Evolutionary conservation across 2,329 filamentous ascomycete species (phyloP).

Genomic region (Alternaria conjuncta): DNA sequence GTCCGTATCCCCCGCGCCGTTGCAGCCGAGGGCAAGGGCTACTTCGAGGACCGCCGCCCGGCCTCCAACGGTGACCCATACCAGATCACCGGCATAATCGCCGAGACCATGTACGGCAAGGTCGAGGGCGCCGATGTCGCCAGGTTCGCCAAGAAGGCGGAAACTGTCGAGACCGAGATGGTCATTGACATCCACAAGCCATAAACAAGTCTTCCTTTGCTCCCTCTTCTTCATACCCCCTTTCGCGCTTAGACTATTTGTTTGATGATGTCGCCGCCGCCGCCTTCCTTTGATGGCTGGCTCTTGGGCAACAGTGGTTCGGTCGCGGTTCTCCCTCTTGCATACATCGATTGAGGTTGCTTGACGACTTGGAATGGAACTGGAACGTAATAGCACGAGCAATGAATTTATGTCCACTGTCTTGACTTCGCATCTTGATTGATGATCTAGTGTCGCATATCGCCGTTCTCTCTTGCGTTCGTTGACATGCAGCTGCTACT

Average conservation of each 20-base stretch:
- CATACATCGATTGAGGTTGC: not conserved
- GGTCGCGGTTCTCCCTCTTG: not conserved
- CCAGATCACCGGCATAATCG: slow-evolving; percentile 81
- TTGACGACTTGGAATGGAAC: not conserved
- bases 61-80: slow-evolving; percentile 90
- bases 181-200: slow-evolving; percentile 36
- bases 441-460: slow-evolving; percentile 3
- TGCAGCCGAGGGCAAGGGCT: slow-evolving; percentile 88
- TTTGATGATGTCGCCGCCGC: not conserved
- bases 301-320: not conserved
- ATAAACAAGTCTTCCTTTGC: slow-evolving; percentile 17
- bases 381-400: not conserved
- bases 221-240: slow-evolving; percentile 20
- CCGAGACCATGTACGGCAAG: slow-evolving; percentile 68
- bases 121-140: slow-evolving; percentile 57
- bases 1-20: slow-evolving; percentile 89
- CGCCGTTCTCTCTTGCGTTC: not conserved
- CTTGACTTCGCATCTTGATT: not conserved
- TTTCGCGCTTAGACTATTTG: slow-evolving; percentile 4
- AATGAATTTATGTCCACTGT: not conserved
- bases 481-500: not conserved
- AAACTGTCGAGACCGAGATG: slow-evolving; percentile 46
- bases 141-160: slow-evolving; percentile 47
- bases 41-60: slow-evolving; percentile 75
- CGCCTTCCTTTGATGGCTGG: not conserved